phyloP scores from a whole-genome alignment of 305 asterid genomes.

The Fraxinus velutina region DNA sequence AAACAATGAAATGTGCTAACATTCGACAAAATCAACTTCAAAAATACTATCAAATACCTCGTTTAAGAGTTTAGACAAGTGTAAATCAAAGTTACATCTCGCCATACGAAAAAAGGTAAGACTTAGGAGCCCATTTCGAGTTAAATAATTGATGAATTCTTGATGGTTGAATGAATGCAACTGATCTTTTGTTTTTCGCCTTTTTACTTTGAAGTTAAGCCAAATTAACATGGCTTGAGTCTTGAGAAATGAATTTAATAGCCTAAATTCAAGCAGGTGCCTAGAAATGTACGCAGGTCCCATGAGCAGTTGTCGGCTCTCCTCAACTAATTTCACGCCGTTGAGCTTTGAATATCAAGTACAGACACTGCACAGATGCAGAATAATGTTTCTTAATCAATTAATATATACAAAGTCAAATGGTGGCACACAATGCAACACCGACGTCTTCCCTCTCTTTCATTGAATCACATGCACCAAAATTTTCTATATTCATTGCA shows the following conservation, averaged over 20 bases:
- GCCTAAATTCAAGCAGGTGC: neutral
- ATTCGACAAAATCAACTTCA: neutral
- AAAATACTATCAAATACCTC: neutral
- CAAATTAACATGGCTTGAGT: neutral
- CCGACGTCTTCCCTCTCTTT: conserved; percentile 26
- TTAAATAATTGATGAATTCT: neutral
- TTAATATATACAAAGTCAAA: conserved; percentile 22
- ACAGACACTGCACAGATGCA: neutral
- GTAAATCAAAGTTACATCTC: neutral
- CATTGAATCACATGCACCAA: conserved; percentile 22
- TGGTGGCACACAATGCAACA: conserved; percentile 25
- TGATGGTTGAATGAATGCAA: neutral
- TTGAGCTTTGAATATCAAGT: conserved; percentile 2
- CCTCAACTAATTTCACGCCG: conserved; percentile 14
- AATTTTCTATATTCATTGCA: neutral
- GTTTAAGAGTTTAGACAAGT: neutral
- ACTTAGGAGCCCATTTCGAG: neutral
- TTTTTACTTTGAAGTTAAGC: neutral
- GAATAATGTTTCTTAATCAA: neutral
- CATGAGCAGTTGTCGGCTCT: conserved; percentile 17
- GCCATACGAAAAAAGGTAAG: neutral
- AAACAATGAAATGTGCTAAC: neutral
- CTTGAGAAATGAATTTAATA: neutral
- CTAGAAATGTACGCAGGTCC: conserved; percentile 9
- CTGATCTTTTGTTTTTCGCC: neutral